Evolutionary conservation across 345 rosid species (phyloP).

Genomic region (Populus pruinosa): DNA sequence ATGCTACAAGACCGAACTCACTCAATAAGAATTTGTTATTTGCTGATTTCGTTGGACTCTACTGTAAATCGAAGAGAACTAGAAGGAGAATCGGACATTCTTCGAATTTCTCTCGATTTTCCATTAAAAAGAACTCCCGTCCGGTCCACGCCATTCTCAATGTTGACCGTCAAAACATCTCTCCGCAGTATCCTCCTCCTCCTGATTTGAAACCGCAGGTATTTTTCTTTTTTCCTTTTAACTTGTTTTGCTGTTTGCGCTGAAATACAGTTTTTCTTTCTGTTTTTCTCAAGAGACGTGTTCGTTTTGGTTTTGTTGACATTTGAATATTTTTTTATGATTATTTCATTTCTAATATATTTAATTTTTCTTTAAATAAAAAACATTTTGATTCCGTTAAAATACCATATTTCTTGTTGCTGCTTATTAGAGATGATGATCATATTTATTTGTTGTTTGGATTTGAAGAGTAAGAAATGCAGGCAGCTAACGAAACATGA

Average conservation of each 20-base stretch:
- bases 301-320: not conserved
- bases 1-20: constrained; percentile 38
- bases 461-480: not conserved
- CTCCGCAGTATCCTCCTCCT: constrained; percentile 8
- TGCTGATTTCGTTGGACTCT: constrained; percentile 70
- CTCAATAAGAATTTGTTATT: constrained; percentile 34
- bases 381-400: not conserved
- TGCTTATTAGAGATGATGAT: not conserved
- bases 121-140: constrained; percentile 1
- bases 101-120: constrained; percentile 33
- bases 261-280: not conserved
- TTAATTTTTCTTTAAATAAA: not conserved
- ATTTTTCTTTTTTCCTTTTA: not conserved
- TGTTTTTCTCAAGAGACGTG: not conserved
- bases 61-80: constrained; percentile 41
- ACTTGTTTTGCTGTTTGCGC: not conserved
- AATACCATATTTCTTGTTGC: not conserved
- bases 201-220: constrained; percentile 51
- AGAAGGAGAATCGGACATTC: constrained; percentile 48
- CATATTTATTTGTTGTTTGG: not conserved
- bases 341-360: not conserved
- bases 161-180: constrained; percentile 27
- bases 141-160: constrained; percentile 55
- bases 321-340: not conserved
- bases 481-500: not conserved